Base-by-base conservation (phyloP, 2,329 filamentous ascomycete species). In the Ophiostoma triangulosporum region DNA sequence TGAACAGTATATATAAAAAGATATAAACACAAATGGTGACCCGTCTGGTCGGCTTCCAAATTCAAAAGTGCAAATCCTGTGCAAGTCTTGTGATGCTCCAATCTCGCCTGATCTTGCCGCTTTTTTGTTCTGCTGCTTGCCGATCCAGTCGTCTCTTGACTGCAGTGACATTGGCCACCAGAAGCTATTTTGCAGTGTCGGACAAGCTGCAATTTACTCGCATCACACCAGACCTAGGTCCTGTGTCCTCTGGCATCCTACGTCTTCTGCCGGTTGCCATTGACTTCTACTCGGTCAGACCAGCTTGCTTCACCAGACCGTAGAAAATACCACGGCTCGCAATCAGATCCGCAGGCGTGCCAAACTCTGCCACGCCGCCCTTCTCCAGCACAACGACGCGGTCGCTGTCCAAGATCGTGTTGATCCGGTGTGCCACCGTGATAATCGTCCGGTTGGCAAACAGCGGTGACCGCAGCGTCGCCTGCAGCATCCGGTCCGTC, bases 341-440 rank as follows among this genome's bases (percentile, higher is more conserved):
- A 58, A 95, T 79, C 55, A 98, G 74, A 58, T 84, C 81, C 36
- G 80, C 74, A 2, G 93, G 93, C 6, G 83, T 88, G 67, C 95
- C 93, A 68, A 96, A 98, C 68, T 98, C 93, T 50, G 83, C 85
- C 40, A 98, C 90, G 62, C 82, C 80, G 43, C 93, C 93, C 68
- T 86, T 85, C 65, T 97, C 89, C 6, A 98, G 78, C 50, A 98
- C 93, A 33, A 98, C 83, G 57, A 98, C 93, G 50, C 90, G 81
- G 70, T 98, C 91, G 57, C 77, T 80, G 66, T 85, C 81, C 29
- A 98, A 77, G 62, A 98, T 97, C 11, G 93, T 98, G 71, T 97
- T 97, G 72, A 98, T 95, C 53, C 93, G 84, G 72, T 98, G 93
- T 26, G 93, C 93, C 63, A 98, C 95, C 1, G 93, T 98, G 68